A percentile compares a stretch with the other conserved stretches of the same genome.
Evolutionary conservation across 768 basidiomycete species (phyloP).

Genomic region (Boletus tomentosulus): DNA sequence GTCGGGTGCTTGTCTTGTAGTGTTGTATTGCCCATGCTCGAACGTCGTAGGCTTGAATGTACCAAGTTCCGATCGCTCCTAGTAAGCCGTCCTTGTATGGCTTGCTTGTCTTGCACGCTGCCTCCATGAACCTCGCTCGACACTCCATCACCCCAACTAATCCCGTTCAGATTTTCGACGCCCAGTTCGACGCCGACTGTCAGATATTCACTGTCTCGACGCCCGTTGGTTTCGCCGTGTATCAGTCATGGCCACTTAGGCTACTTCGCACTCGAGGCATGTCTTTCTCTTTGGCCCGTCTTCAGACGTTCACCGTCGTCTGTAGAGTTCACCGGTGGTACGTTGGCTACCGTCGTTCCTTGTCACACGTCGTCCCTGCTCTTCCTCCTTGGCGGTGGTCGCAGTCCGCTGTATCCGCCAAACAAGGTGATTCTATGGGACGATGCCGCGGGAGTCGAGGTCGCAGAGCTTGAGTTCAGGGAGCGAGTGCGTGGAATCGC

Average conservation of each 20-base stretch:
- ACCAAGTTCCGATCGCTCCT: slow-evolving; percentile 10
- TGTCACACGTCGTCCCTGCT: slow-evolving; percentile 78
- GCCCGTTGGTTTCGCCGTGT: slow-evolving; percentile 79
- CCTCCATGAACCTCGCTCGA: slow-evolving; percentile 79
- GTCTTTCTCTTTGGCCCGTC: slow-evolving; percentile 4
- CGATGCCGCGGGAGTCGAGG: slow-evolving; percentile 68
- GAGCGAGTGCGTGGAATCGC: slow-evolving; percentile 78
- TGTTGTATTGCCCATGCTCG: slow-evolving; percentile 1
- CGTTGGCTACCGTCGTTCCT: slow-evolving; percentile 71
- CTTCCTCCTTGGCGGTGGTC: slow-evolving; percentile 83
- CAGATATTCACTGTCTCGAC: slow-evolving; percentile 78
- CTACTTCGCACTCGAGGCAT: slow-evolving; percentile 80
- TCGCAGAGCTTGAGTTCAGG: slow-evolving; percentile 86
- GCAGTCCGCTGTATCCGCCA: slow-evolving; percentile 83
- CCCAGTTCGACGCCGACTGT: slow-evolving; percentile 75
- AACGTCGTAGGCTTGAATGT: not conserved
- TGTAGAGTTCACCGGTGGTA: slow-evolving; percentile 74
- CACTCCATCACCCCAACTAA: slow-evolving; percentile 75
- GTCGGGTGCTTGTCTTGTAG: no score
- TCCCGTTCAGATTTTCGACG: slow-evolving; percentile 73
- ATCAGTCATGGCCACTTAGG: slow-evolving; percentile 69
- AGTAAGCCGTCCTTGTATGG: slow-evolving; percentile 13
- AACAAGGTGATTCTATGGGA: slow-evolving; percentile 94
- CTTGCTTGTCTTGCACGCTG: slow-evolving; percentile 16
- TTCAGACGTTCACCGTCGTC: slow-evolving; percentile 15